Conservation (phyloP, 495 filamentous ascomycete genomes). For the Cercophora scortea region DNA sequence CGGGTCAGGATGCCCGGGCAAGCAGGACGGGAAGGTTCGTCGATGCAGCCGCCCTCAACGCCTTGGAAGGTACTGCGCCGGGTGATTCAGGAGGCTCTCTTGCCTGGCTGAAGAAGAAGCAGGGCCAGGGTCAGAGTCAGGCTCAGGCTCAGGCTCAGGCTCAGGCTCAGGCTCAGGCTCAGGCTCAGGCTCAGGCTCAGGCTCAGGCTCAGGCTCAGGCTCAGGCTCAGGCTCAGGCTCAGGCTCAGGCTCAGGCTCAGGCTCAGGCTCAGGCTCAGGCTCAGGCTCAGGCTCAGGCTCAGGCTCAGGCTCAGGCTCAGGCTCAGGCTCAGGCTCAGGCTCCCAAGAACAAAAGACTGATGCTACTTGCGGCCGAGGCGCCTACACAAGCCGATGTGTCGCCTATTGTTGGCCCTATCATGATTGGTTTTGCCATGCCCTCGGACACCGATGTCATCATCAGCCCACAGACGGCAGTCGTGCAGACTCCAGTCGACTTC, state of each 20-base stretch:
- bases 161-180: neutral
- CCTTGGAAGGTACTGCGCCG: conserved; percentile 36
- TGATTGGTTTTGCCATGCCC: conserved; percentile 71
- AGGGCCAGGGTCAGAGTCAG: conserved; percentile 6
- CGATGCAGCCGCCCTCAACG: conserved; percentile 41
- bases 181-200: conserved; percentile 11
- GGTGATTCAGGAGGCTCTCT: conserved; percentile 34
- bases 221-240: conserved; percentile 11
- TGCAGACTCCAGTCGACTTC: conserved; percentile 32
- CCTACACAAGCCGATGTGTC: conserved; percentile 50
- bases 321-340: conserved; percentile 3
- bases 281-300: neutral
- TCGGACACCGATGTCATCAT: conserved; percentile 45
- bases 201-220: too few relatives aligned
- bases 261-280: conserved; percentile 9
- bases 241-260: too few relatives aligned
- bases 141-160: conserved; percentile 3
- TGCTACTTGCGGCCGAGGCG: conserved; percentile 11
- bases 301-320: conserved; percentile 5
- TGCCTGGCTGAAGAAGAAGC: conserved; percentile 34
- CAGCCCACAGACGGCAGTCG: conserved; percentile 44
- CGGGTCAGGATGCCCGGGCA: conserved; percentile 7
- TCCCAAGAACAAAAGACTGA: conserved; percentile 18
- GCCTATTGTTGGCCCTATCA: conserved; percentile 65
- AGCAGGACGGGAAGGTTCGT: conserved; percentile 36